phyloP scores from a whole-genome alignment of 768 basidiomycete genomes.

The Suillus weaverae region DNA sequence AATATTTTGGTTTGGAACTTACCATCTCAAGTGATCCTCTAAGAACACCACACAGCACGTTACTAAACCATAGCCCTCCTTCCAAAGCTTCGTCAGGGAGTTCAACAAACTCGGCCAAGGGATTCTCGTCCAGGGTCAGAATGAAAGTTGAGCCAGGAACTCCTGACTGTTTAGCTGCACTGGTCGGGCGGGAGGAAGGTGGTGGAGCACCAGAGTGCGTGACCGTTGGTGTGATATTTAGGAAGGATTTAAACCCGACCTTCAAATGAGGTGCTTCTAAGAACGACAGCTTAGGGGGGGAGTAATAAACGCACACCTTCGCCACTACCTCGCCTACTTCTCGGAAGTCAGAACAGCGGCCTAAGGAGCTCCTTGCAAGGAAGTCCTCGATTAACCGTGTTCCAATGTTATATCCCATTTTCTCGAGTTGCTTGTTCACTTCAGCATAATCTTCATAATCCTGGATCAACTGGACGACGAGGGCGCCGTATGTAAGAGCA shows the following conservation, averaged over 20 bases:
- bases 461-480: slow-evolving; percentile 97
- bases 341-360: slow-evolving; percentile 89
- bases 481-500: slow-evolving; percentile 93
- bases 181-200: slow-evolving; percentile 50
- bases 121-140: slow-evolving; percentile 92
- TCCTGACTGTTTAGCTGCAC: slow-evolving; percentile 40
- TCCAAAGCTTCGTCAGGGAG: slow-evolving; percentile 91
- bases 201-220: slow-evolving; percentile 63
- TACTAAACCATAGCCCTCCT: slow-evolving; percentile 95
- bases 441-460: slow-evolving; percentile 98
- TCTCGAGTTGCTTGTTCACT: slow-evolving; percentile 95
- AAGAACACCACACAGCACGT: slow-evolving; percentile 92
- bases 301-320: slow-evolving; percentile 56
- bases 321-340: slow-evolving; percentile 95
- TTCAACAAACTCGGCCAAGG: slow-evolving; percentile 95
- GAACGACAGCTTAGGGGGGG: slow-evolving; percentile 4
- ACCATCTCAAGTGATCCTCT: slow-evolving; percentile 97
- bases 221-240: slow-evolving; percentile 87
- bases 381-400: slow-evolving; percentile 97
- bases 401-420: slow-evolving; percentile 99
- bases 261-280: slow-evolving; percentile 28
- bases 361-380: slow-evolving; percentile 86
- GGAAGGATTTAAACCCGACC: slow-evolving; percentile 98
- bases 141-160: slow-evolving; percentile 65
- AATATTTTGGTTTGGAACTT: slow-evolving; percentile 23